Evolutionary conservation across 805 yeast species (phyloP).

Genomic region (Ogataea nitratoaversa): DNA sequence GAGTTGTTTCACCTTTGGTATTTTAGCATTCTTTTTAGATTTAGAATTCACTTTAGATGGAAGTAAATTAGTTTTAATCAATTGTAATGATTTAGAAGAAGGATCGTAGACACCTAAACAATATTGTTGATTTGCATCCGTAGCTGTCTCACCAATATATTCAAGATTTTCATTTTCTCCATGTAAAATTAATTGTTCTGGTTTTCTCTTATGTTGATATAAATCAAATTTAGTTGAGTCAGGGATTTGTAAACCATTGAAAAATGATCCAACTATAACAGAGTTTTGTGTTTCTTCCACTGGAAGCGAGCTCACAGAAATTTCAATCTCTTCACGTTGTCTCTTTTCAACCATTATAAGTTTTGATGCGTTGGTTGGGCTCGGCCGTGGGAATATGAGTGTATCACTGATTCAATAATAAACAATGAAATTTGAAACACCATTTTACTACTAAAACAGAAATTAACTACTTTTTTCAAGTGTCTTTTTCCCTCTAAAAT

Average conservation of each 20-base stretch:
- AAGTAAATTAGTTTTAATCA: slow-evolving; percentile 60
- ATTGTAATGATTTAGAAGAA: slow-evolving; percentile 54
- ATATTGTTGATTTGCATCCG: slow-evolving; percentile 45
- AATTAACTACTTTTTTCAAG: no score
- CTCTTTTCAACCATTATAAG: slow-evolving; percentile 22
- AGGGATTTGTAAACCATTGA: slow-evolving; percentile 71
- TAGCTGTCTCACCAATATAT: slow-evolving; percentile 56
- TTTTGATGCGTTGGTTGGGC: no score
- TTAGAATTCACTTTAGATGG: slow-evolving; percentile 60
- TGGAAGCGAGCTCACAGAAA: slow-evolving; percentile 15
- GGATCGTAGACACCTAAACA: slow-evolving; percentile 78
- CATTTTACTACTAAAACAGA: no score
- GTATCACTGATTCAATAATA: no score
- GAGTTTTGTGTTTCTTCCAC: slow-evolving; percentile 42
- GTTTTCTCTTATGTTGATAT: slow-evolving; percentile 43
- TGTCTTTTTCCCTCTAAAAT: no score
- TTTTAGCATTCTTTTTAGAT: slow-evolving; percentile 49
- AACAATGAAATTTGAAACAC: no score
- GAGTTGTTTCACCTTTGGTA: slow-evolving; percentile 59
- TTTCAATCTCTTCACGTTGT: slow-evolving; percentile 31
- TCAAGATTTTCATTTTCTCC: slow-evolving; percentile 75
- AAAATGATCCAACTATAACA: slow-evolving; percentile 63
- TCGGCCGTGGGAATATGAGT: no score
- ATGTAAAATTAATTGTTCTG: slow-evolving; percentile 51
- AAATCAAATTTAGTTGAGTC: slow-evolving; percentile 56